Conservation (phyloP, 352 stramenopile genomes). For the Globisporangium nodosum region DNA sequence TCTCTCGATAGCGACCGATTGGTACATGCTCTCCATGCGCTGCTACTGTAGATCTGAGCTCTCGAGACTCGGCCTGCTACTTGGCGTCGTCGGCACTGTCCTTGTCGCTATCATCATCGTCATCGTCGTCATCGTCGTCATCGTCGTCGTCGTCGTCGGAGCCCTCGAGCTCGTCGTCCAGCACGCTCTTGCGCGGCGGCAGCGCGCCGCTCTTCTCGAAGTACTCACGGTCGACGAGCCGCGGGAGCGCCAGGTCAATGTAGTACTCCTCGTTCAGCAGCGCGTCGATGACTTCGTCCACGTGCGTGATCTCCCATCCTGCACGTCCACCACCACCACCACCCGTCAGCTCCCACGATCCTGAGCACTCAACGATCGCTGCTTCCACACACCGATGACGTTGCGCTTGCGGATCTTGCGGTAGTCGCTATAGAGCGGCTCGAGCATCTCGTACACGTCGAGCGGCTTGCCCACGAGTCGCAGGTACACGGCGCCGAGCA, state of each 20-base stretch:
- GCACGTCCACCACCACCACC: neutral
- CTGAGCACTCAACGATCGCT: slow-evolving; percentile 6
- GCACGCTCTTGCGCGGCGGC: slow-evolving; percentile 50
- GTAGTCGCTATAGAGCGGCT: slow-evolving; percentile 96
- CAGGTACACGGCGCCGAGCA: slow-evolving; percentile 96
- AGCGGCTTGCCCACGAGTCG: slow-evolving; percentile 89
- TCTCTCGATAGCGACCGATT: too few relatives aligned
- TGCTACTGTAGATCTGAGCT: too few relatives aligned
- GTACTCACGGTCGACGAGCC: slow-evolving; percentile 81
- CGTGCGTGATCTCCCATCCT: slow-evolving; percentile 91
- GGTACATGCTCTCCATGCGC: too few relatives aligned
- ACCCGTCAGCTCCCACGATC: neutral
- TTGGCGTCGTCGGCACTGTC: too few relatives aligned
- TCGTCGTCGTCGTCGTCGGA: slow-evolving; percentile 16
- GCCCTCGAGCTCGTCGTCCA: slow-evolving; percentile 72
- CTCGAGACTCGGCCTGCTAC: too few relatives aligned
- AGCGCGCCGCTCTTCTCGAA: slow-evolving; percentile 79
- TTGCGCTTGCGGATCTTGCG: slow-evolving; percentile 89
- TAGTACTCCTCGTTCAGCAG: slow-evolving; percentile 91
- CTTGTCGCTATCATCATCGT: neutral
- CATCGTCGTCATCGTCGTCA: slow-evolving; percentile 17
- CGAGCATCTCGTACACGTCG: slow-evolving; percentile 92
- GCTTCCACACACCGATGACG: slow-evolving; percentile 40
- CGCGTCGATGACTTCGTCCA: slow-evolving; percentile 96
- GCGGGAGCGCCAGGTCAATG: slow-evolving; percentile 92